phyloP scores from a whole-genome alignment of 2,329 filamentous ascomycete species.

The Cladophialophora chaetospira region DNA sequence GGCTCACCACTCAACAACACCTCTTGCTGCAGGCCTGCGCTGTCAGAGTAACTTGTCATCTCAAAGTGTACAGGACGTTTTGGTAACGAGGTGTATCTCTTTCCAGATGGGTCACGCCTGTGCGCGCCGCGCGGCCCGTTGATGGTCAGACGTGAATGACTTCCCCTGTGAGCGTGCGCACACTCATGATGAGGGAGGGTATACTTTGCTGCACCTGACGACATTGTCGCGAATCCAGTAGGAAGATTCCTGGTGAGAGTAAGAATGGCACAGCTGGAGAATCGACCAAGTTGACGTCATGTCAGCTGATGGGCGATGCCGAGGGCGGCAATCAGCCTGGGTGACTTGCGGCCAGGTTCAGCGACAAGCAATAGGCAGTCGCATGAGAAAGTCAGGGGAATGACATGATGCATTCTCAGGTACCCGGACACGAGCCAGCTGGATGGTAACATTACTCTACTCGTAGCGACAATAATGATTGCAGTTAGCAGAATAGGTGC shows the following conservation, averaged over 20 bases:
- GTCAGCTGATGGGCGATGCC: slow-evolving; percentile 5
- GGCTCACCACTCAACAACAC: slow-evolving; percentile 4
- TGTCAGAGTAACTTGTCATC: slow-evolving; percentile 4
- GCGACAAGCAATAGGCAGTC: not conserved
- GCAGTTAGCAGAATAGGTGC: too few relatives aligned
- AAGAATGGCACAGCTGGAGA: not conserved
- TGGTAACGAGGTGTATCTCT: not conserved
- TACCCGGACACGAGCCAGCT: not conserved
- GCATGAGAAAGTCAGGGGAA: not conserved
- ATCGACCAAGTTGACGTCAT: slow-evolving; percentile 12
- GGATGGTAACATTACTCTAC: not conserved
- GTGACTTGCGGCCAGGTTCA: not conserved
- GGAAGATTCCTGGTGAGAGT: not conserved
- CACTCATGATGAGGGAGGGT: not conserved
- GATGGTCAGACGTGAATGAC: not conserved
- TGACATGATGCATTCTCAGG: not conserved
- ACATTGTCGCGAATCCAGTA: too few relatives aligned
- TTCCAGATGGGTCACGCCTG: not conserved
- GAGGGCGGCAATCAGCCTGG: not conserved
- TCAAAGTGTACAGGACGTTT: not conserved
- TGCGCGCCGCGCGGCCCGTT: slow-evolving; percentile 5
- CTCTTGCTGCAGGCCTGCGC: not conserved
- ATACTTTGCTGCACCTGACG: too few relatives aligned
- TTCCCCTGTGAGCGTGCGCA: slow-evolving; percentile 8
- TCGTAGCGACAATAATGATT: too few relatives aligned